Conservation (phyloP, 1,284 basidiomycete genomes). For the Cutaneotrichosporon cutaneum region DNA sequence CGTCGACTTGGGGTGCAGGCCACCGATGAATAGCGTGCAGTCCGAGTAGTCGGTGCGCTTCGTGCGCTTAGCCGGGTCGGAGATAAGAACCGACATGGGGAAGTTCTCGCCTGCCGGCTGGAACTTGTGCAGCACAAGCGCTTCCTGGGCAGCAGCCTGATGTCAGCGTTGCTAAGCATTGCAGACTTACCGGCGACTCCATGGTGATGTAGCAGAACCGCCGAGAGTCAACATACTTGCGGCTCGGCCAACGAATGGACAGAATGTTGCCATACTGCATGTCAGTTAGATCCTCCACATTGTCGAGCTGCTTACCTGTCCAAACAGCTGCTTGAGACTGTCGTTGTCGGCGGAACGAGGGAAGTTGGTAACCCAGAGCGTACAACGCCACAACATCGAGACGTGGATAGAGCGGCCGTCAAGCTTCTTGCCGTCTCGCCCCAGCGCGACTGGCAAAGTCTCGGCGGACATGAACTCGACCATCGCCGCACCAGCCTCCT, state of each 20-base stretch:
- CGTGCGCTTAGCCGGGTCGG: constrained; percentile 85
- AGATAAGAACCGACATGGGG: constrained; percentile 75
- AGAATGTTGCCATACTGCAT: constrained; percentile 81
- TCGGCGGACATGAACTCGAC: constrained; percentile 57
- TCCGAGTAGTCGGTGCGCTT: constrained; percentile 83
- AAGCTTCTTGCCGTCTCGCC: constrained; percentile 87
- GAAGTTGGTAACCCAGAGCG: constrained; percentile 96
- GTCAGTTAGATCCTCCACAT: constrained; percentile 5
- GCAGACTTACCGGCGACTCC: constrained; percentile 67
- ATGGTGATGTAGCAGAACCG: constrained; percentile 96
- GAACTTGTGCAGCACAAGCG: constrained; percentile 72
- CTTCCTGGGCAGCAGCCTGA: constrained; percentile 71
- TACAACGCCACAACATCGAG: constrained; percentile 88
- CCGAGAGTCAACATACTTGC: constrained; percentile 84
- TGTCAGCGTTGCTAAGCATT: constrained; percentile 5
- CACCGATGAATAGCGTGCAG: constrained; percentile 81
- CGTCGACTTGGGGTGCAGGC: constrained; percentile 62
- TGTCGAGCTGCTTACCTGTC: constrained; percentile 59
- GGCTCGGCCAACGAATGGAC: constrained; percentile 96
- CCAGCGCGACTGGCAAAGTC: constrained; percentile 76
- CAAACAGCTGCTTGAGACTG: constrained; percentile 72
- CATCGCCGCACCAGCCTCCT: constrained; percentile 43
- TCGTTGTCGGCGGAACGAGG: constrained; percentile 79
- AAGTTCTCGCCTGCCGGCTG: constrained; percentile 66
- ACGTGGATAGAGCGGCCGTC: constrained; percentile 70